Conservation (phyloP, 2,329 filamentous ascomycete species). For the Penicillium glabrum region DNA sequence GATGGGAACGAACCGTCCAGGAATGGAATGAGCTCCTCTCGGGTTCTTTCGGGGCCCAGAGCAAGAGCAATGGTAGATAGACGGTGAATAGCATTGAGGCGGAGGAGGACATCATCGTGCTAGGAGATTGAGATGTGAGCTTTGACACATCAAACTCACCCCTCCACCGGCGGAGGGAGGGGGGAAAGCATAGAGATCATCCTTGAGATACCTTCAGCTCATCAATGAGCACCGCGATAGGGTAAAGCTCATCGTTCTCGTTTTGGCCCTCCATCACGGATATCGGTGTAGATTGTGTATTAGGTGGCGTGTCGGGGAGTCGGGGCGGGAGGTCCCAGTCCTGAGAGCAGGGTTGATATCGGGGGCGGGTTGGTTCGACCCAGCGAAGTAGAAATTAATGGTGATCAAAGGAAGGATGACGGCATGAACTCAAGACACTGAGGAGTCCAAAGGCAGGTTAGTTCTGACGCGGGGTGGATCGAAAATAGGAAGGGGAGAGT, state of each 20-base stretch:
- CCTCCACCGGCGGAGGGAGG: conserved; percentile 3
- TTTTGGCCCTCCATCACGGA: conserved; percentile 84
- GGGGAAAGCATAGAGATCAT: conserved; percentile 9
- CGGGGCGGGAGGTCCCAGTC: conserved; percentile 32
- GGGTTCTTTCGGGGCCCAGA: conserved; percentile 90
- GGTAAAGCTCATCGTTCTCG: conserved; percentile 98
- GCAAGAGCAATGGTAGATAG: conserved; percentile 97
- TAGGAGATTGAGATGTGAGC: conserved; percentile 44
- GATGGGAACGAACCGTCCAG: conserved; percentile 75
- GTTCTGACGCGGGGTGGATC: conserved; percentile 16
- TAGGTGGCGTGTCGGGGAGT: conserved; percentile 24
- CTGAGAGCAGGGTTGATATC: conserved; percentile 33
- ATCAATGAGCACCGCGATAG: conserved; percentile 98
- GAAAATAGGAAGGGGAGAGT: conserved; percentile 27
- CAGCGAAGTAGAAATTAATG: conserved; percentile 13
- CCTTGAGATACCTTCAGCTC: conserved; percentile 82
- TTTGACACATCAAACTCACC: conserved; percentile 4
- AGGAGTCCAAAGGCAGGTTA: conserved; percentile 10
- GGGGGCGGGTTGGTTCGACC: conserved; percentile 19
- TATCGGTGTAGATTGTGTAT: conserved; percentile 25
- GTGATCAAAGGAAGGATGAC: neutral
- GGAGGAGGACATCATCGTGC: conserved; percentile 98
- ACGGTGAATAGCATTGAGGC: conserved; percentile 96
- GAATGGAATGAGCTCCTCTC: conserved; percentile 98
- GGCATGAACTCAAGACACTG: conserved; percentile 13